Evolutionary conservation across 805 yeast species (phyloP), one percentile per base, ranked within the genome.

Genomic region (Ogataea siamensis): DNA sequence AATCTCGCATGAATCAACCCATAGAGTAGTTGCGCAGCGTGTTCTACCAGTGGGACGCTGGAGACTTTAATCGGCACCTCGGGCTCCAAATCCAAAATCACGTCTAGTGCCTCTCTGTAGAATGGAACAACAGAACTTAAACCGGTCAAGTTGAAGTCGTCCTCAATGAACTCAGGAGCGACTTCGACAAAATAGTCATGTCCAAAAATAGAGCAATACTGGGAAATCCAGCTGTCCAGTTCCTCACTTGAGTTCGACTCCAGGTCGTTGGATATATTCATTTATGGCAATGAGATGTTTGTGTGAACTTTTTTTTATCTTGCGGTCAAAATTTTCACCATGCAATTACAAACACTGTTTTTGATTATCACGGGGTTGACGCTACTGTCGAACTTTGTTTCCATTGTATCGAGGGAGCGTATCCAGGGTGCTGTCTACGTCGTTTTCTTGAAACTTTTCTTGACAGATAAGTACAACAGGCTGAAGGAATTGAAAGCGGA

Each of bases 141-240:
- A 1, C 98, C 97, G 1, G 98, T 89, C 54, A 93, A 71, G 58
- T 93, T 93, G 71, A 93, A 93, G 50, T 93, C 98, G 62, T 93
- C 99, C 53, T 89, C 97, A 44, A 93, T 87, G 62, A 88, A 93
- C 34, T 87, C 96, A 32, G 85, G 87, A 1, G 88, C 74, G 5
- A 93, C 96, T 51, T 89, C 94, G 29, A 89, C 95, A 61, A 88
- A 88, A 60, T 81, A 91, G 57, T 93, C 94, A 58, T 86, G 91
- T 16, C 91, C 91, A 54, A 81, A 83, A 51, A 78, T 67, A 32
- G 83, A 74, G 57, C 94, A 84, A 61, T 81, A 87, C 49, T 80
- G 80, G 43, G 83, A 76, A 50, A 87, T 82, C 96, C 95, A 88
- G 30, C 87, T 79, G 42, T 80, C 83, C 54, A 71, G 70, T 43